Evolutionary conservation across 2,329 filamentous ascomycete genomes (phyloP).

Genomic region (Exophiala lecanii-corni): DNA sequence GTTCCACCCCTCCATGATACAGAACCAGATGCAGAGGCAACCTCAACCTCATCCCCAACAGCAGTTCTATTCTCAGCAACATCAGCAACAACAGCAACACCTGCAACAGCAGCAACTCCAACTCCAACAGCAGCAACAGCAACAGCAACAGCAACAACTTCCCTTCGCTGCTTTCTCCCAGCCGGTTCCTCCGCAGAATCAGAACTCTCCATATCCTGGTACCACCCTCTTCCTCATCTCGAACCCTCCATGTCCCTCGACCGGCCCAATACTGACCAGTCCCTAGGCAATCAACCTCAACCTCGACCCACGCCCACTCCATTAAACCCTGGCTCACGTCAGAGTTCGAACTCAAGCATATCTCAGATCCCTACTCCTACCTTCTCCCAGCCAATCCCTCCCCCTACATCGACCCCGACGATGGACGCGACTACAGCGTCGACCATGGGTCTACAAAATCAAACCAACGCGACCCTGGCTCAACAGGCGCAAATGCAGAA

Average conservation of each 20-base stretch:
- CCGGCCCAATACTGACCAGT: constrained; percentile 2
- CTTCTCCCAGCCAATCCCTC: constrained; percentile 1
- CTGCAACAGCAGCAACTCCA: constrained; percentile 21
- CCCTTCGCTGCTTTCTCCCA: constrained; percentile 9
- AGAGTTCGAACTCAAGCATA: constrained; percentile 7
- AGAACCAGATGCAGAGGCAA: constrained; percentile 18
- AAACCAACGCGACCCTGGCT: constrained; percentile 16
- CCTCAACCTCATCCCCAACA: constrained; percentile 19
- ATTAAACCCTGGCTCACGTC: constrained; percentile 21
- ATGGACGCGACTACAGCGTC: constrained; percentile 13
- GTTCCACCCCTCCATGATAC: constrained; percentile 20
- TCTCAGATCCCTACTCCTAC: constrained; percentile 8
- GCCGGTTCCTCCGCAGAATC: constrained; percentile 7
- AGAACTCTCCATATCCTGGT: constrained; percentile 15
- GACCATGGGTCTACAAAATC: constrained; percentile 11
- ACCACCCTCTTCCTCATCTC: constrained; percentile 1
- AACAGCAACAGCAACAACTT: constrained; percentile 23
- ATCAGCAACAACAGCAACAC: constrained; percentile 19
- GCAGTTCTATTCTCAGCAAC: constrained; percentile 16
- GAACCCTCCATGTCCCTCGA: background rate
- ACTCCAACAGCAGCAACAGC: too few relatives aligned
- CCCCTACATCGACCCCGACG: constrained; percentile 4
- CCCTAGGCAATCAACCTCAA: constrained; percentile 13
- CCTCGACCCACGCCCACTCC: constrained; percentile 21
- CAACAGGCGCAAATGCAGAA: constrained; percentile 25